Evolutionary conservation across 306 rosid species (phyloP).

Genomic region (Arachis stenosperma): DNA sequence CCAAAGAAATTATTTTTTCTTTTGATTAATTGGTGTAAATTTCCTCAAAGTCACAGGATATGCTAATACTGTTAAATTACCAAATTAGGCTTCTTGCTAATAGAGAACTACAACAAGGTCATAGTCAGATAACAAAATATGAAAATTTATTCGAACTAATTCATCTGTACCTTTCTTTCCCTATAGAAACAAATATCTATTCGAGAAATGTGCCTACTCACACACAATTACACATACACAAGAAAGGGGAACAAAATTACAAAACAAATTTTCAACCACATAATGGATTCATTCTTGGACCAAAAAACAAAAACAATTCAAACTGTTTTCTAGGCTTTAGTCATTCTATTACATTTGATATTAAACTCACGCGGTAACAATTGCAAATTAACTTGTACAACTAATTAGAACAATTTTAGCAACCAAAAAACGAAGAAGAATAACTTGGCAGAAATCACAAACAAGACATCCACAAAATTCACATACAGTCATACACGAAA

Average conservation of each 20-base stretch:
- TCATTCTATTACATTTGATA: background rate
- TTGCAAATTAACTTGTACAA: background rate
- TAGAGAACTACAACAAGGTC: conserved; percentile 4
- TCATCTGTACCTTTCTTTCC: background rate
- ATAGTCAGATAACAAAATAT: background rate
- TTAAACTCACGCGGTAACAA: background rate
- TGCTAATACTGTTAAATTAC: background rate
- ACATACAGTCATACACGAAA: conserved; percentile 4
- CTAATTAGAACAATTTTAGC: background rate
- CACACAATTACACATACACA: background rate
- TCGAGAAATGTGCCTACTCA: conserved; percentile 1
- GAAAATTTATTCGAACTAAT: background rate
- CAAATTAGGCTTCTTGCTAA: conserved; percentile 7
- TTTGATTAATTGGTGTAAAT: conserved; percentile 8
- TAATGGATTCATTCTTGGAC: background rate
- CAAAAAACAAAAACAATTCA: background rate
- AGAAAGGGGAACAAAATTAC: background rate
- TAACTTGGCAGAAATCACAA: background rate
- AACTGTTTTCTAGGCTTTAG: background rate
- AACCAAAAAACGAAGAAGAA: background rate
- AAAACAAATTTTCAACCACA: background rate
- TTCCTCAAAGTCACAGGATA: background rate
- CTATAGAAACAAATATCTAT: conserved; percentile 1
- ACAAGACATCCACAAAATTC: conserved; percentile 12
- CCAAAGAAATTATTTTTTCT: background rate